A percentile compares a stretch with the other conserved stretches of the same genome.
Evolutionary conservation across 805 yeast genomes (phyloP).

Genomic region (Yueomyces sinensis): DNA sequence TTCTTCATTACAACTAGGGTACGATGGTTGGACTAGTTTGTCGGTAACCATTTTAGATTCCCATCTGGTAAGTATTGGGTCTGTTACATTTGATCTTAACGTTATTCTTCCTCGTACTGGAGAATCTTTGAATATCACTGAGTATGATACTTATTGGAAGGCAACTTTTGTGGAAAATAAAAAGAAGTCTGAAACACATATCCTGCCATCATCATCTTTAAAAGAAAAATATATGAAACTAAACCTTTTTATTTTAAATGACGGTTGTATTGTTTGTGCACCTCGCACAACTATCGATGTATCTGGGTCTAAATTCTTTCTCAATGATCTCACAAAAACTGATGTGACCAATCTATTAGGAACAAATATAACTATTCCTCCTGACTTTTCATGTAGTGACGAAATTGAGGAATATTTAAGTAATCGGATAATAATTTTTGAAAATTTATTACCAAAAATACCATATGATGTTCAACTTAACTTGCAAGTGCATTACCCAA

Average conservation of each 20-base stretch:
- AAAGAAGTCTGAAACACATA: constrained; percentile 8
- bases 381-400: constrained; percentile 3
- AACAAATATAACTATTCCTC: constrained; percentile 14
- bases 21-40: constrained; percentile 14
- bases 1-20: too few species aligned
- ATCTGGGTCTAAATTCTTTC: constrained; percentile 39
- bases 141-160: constrained; percentile 88
- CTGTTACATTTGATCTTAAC: constrained; percentile 61
- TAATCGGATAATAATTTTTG: constrained; percentile 43
- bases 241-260: constrained; percentile 58
- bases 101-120: constrained; percentile 61
- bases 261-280: constrained; percentile 76
- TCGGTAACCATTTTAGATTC: constrained; percentile 70
- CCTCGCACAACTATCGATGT: constrained; percentile 49
- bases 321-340: constrained; percentile 37
- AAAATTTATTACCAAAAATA: constrained; percentile 40
- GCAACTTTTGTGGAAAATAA: constrained; percentile 48
- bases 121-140: constrained; percentile 1
- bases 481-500: constrained; percentile 68
- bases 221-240: constrained; percentile 67
- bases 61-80: constrained; percentile 72
- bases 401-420: constrained; percentile 18
- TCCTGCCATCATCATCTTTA: constrained; percentile 85
- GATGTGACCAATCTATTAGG: constrained; percentile 23
- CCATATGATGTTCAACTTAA: constrained; percentile 52